Percentiles rank a stretch among this genome's conserved stretches.
These are phyloP conservation scores for Pythium vanterpoolii DNA, from an alignment of 352 stramenopile species.

Conservation along the genomic window DNA sequence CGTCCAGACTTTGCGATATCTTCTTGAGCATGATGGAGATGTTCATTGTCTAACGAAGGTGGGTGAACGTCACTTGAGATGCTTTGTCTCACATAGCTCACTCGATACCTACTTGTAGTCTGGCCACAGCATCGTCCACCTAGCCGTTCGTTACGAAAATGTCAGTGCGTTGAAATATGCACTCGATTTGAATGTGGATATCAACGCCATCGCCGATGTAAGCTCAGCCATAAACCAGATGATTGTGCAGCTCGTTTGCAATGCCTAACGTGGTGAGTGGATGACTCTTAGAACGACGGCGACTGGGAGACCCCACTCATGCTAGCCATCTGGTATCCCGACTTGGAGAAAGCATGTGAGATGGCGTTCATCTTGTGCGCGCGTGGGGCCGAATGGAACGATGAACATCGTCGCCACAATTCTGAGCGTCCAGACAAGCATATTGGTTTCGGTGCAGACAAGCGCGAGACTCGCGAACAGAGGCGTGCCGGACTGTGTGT, in stretches of 20 bases:
- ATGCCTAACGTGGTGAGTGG: neutral
- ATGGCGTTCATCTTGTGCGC: neutral
- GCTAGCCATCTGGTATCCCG: neutral
- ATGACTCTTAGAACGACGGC: neutral
- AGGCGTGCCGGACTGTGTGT: neutral
- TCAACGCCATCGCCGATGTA: constrained; percentile 1
- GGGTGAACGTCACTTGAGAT: neutral
- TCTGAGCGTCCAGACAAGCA: neutral
- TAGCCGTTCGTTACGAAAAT: neutral
- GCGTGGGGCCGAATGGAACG: neutral
- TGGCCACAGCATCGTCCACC: neutral
- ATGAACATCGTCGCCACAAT: neutral
- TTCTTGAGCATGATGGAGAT: neutral
- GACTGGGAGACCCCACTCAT: neutral
- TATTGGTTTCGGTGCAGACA: neutral
- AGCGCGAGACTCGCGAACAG: neutral
- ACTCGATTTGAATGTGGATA: neutral
- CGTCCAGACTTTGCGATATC: neutral
- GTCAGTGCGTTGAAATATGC: neutral
- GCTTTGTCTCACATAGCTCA: neutral
- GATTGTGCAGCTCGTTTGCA: neutral
- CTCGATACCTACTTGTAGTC: neutral
- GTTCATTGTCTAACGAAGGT: neutral
- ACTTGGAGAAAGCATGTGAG: neutral
- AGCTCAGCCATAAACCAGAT: neutral